Conservation (phyloP, 768 basidiomycete genomes). For the Leccinum boreale region DNA sequence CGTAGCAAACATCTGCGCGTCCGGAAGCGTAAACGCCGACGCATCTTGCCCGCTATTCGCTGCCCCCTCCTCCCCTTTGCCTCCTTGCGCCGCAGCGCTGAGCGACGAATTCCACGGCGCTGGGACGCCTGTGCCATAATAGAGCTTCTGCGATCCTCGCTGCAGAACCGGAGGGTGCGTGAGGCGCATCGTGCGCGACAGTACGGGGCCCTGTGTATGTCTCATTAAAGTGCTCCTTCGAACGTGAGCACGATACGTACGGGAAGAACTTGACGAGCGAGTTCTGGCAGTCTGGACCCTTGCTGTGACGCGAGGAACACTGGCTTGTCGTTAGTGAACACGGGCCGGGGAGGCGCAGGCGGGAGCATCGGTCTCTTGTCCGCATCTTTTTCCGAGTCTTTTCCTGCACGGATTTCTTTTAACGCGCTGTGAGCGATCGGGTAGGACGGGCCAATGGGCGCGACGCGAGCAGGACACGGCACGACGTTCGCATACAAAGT, state of each 20-base stretch:
- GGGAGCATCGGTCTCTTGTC: slow-evolving; percentile 40
- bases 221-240: background rate
- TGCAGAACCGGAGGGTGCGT: slow-evolving; percentile 62
- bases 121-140: slow-evolving; percentile 38
- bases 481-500: slow-evolving; percentile 58
- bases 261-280: slow-evolving; percentile 64
- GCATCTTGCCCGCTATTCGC: slow-evolving; percentile 23
- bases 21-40: slow-evolving; percentile 37
- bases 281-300: slow-evolving; percentile 59
- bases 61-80: slow-evolving; percentile 24
- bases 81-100: slow-evolving; percentile 13
- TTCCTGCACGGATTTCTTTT: slow-evolving; percentile 36
- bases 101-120: slow-evolving; percentile 46
- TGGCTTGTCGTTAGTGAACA: slow-evolving; percentile 49
- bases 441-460: slow-evolving; percentile 63
- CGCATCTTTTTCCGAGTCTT: slow-evolving; percentile 51
- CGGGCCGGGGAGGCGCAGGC: slow-evolving; percentile 34
- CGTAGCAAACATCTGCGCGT: slow-evolving; percentile 48
- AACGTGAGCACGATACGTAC: slow-evolving; percentile 41
- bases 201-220: slow-evolving; percentile 48
- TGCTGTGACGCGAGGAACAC: slow-evolving; percentile 65
- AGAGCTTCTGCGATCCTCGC: slow-evolving; percentile 40
- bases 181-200: slow-evolving; percentile 59
- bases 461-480: slow-evolving; percentile 60
- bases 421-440: slow-evolving; percentile 42